A percentile compares a stretch with the other conserved stretches of the same genome.
Evolutionary conservation across 495 filamentous ascomycete species (phyloP).

Genomic region (Talaromyces trachyspermus): DNA sequence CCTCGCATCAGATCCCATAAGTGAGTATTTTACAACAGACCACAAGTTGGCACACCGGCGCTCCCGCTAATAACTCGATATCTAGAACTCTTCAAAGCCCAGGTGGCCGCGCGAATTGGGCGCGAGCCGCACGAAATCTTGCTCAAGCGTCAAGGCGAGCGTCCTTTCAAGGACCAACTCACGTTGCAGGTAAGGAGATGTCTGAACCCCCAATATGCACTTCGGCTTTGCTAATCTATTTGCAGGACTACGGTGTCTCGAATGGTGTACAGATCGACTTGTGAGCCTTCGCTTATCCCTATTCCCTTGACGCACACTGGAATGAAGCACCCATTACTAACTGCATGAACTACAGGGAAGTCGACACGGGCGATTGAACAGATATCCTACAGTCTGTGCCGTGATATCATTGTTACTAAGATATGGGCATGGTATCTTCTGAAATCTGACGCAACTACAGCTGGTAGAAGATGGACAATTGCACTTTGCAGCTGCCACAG

Average conservation of each 20-base stretch:
- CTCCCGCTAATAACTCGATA: conserved; percentile 18
- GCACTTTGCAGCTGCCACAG: too few species aligned
- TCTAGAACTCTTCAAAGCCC: conserved; percentile 71
- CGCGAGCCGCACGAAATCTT: conserved; percentile 85
- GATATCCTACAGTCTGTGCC: not conserved
- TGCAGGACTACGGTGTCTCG: conserved; percentile 84
- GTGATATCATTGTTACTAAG: not conserved
- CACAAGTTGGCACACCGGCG: too few species aligned
- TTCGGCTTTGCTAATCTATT: conserved; percentile 7
- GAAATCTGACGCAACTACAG: not conserved
- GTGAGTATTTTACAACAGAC: conserved; percentile 19
- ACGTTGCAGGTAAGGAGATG: conserved; percentile 26
- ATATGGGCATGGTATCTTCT: conserved; percentile 1
- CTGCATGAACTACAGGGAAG: conserved; percentile 39
- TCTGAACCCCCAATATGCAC: not conserved
- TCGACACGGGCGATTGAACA: conserved; percentile 68
- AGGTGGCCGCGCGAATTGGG: conserved; percentile 80
- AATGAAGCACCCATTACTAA: conserved; percentile 14
- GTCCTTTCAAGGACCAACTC: conserved; percentile 84
- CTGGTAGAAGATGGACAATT: not conserved
- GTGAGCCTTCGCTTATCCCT: conserved; percentile 26
- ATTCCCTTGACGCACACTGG: not conserved
- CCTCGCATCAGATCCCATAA: conserved; percentile 70
- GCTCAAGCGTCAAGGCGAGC: conserved; percentile 81
- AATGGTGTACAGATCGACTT: conserved; percentile 87